A percentile compares a stretch with the other conserved stretches of the same genome.
Evolutionary conservation across 441 rosid species (phyloP).

Genomic region (Eugenia klotzschiana): DNA sequence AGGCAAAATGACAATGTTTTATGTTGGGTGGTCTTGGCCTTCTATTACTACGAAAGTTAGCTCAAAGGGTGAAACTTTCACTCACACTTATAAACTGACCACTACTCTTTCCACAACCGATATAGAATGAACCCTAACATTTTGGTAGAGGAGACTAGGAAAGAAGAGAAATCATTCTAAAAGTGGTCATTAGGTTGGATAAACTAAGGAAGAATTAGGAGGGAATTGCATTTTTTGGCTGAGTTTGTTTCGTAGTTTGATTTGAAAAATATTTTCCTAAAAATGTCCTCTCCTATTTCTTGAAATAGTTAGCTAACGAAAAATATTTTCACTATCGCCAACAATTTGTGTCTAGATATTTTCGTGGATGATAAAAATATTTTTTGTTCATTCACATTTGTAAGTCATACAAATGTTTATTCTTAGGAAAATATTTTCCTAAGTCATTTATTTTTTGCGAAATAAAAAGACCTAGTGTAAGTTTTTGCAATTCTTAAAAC

Average conservation of each 20-base stretch:
- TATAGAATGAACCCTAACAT: too few species aligned
- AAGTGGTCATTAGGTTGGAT: not conserved
- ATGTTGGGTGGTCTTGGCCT: too few species aligned
- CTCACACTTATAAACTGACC: too few species aligned
- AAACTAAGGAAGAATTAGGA: not conserved
- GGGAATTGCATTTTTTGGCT: not conserved
- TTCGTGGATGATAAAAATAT: not conserved
- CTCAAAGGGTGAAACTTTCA: too few species aligned
- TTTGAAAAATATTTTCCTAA: not conserved
- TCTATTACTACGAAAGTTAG: too few species aligned
- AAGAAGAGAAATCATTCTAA: not conserved
- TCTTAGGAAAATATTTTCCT: rapidly evolving
- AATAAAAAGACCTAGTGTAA: not conserved
- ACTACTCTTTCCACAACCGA: too few species aligned
- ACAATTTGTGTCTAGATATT: not conserved
- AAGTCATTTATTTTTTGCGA: not conserved
- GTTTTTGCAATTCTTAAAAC: not conserved
- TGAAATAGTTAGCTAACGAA: not conserved
- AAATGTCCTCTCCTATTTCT: not conserved
- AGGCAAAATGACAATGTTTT: not conserved
- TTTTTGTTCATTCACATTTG: not conserved
- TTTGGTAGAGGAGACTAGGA: not conserved
- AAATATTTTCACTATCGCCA: not conserved
- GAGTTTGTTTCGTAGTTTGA: rapidly evolving
- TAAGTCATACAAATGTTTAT: not conserved